Base-by-base conservation (phyloP, 2,329 filamentous ascomycete genomes). In the Penicillium sp. region DNA sequence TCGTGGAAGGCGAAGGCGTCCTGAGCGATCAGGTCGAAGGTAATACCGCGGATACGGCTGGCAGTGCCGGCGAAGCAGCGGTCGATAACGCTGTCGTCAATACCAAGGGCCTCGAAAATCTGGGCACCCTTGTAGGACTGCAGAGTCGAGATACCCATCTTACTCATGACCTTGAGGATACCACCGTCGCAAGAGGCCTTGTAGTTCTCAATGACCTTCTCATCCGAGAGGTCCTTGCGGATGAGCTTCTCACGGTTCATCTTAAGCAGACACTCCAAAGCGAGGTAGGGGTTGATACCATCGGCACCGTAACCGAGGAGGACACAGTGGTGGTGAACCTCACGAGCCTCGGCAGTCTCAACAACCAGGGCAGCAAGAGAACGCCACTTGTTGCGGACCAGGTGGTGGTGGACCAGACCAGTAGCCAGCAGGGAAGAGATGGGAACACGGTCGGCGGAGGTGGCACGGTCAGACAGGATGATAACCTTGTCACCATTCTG, bases 281-380 rank as follows among this genome's bases (percentile, higher is more conserved):
- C 90, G 52, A 97, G 88, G 78, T 97, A 97, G 20, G 94, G 94
- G 82, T 95, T 96, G 74, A 98, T 88, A 51, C 89, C 94, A 79
- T 98, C 94, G 57, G 90, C 92, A 81, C 94, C 94, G 71, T 98
- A 98, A 56, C 94, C 94, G 61, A 98, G 86, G 45, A 97, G 85
- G n/a, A 98, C 94, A 81, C 92, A 96, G 92, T 97, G 96, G 80
- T 98, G 94, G 78, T 98, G 94, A 7, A 98, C 94, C 78, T 98
- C 94, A 79, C 94, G 91, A 69, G 94, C 94, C 77, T 98, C 94
- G 48, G 90, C 94, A 64, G 93, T 96, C 82, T 98, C 94, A 37
- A 96, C 86, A 42, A 96, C 84, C 48, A 98, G 80, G 49, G 93
- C 94, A 67, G 87, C 91, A 78, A 93, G 86, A 12, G 94, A 93